Conservation (phyloP, 129 eudicot species). For the Kitagawia praeruptora region DNA sequence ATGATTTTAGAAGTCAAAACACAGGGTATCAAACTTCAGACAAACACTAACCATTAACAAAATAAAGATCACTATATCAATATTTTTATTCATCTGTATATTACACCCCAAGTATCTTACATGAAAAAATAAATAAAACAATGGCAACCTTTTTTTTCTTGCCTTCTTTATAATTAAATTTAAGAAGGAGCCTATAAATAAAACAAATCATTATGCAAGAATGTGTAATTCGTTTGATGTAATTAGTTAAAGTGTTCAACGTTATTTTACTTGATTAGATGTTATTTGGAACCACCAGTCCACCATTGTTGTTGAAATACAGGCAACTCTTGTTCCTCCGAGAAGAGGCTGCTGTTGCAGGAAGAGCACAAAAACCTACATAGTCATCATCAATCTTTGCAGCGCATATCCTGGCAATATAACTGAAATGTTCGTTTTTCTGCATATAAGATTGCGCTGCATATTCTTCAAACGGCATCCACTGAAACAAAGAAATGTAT, state of each 20-base stretch:
- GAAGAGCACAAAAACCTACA: conserved; percentile 9
- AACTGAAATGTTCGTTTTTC: conserved; percentile 14
- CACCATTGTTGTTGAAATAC: not conserved
- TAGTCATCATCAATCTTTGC: conserved; percentile 3
- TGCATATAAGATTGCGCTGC: conserved; percentile 22
- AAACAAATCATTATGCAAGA: no score
- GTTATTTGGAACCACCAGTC: not conserved
- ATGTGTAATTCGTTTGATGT: not conserved
- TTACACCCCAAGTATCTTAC: not conserved
- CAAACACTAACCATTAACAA: no score
- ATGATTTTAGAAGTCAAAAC: no score
- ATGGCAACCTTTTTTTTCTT: no score
- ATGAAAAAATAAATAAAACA: not conserved
- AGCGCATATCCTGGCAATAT: conserved; percentile 17
- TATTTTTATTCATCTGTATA: not conserved
- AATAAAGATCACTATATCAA: no score
- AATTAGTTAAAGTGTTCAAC: no score
- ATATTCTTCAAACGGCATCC: conserved; percentile 35
- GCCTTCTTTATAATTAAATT: no score
- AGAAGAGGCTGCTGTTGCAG: conserved; percentile 13
- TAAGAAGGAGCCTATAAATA: no score
- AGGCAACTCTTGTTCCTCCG: conserved; percentile 1
- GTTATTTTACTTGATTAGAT: not conserved
- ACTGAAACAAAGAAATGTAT: conserved; percentile 4
- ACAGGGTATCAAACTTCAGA: no score